Base-by-base conservation (phyloP, 139 green algal species). In the Coccomyxa sp. region DNA sequence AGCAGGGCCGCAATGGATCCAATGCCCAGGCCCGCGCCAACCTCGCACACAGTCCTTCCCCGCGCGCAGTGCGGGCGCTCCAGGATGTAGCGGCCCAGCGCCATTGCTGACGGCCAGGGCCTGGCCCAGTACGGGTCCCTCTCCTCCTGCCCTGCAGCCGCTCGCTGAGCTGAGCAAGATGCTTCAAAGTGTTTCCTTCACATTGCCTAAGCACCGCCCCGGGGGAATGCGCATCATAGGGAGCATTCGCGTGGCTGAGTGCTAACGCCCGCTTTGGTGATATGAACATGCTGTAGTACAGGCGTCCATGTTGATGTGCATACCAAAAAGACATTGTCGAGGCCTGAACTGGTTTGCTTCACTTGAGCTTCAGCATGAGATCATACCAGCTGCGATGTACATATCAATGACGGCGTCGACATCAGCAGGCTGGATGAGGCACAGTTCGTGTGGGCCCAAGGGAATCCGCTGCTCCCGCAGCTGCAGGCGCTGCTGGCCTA, bases 21-120 rank as follows among this genome's bases (percentile, higher is more conserved):
- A 36, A 96, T 70, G 0, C 91, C 92, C 38, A 96, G 86, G 0
- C 92, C 92, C n/a, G 78, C 79, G 1, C 92, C 92, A 34, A 96
- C 70, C 72, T 95, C 90, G 69, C 80, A 86, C 41, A 97, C 90
- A 3, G 70, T 58, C 69, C 85, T 84, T 41, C 85, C 85, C 6
- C 18, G 33, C 40, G 95, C 89, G 38, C 95, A 79, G 44, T 89
- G 38, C 0, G 90, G 90, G 14, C 81, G 83, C 31, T 68, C 29
- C 73, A 95, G 74, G 31, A 96, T 78, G 70, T 87, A 44, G 38
- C 89, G 70, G 0, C 91, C 88, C 33, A 97, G 82, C 22, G 89
- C 88, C 8, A 96, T 75, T 5, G 93, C 91, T 0, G 89, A 94
- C 10, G 93, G 92, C 94, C 94, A 98, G 10, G 84, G 85, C 22